A percentile compares a stretch with the other conserved stretches of the same genome.
These are phyloP conservation scores for Coprinopsis sp. DNA, from an alignment of 768 basidiomycete genomes.

Conservation along the genomic window DNA sequence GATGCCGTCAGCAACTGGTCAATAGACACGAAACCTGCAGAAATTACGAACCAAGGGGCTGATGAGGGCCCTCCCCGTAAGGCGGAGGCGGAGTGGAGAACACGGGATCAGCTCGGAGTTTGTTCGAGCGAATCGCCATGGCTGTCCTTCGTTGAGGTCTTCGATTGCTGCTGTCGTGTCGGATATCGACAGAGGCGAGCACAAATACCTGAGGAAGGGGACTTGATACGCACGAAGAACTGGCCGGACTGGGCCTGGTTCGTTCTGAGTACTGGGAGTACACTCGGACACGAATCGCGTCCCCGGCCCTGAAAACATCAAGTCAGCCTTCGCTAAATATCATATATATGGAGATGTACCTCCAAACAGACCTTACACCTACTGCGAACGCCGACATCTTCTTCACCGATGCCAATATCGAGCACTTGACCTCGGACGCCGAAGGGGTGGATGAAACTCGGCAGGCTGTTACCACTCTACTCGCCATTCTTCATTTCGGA, in stretches of 20 bases:
- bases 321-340: neutral
- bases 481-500: slow-evolving; percentile 25
- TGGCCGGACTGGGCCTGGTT: slow-evolving; percentile 23
- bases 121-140: slow-evolving; percentile 1
- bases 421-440: too few species aligned
- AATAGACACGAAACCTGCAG: neutral
- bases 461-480: slow-evolving; percentile 21
- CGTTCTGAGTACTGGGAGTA: slow-evolving; percentile 27
- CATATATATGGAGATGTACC: slow-evolving; percentile 14
- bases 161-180: neutral
- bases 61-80: slow-evolving; percentile 15
- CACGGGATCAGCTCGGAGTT: slow-evolving; percentile 6
- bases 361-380: too few species aligned
- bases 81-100: slow-evolving; percentile 4
- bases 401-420: too few species aligned
- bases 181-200: neutral
- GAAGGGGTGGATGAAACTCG: slow-evolving; percentile 4
- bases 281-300: slow-evolving; percentile 27
- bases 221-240: slow-evolving; percentile 24
- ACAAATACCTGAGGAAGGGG: too few species aligned
- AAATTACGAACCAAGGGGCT: slow-evolving; percentile 23
- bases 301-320: slow-evolving; percentile 18
- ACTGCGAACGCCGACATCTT: too few species aligned
- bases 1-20: neutral
- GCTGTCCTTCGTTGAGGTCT: neutral